Evolutionary conservation across 441 rosid species (phyloP), one percentile per base, ranked within the genome.

Genomic region (Manihot esculenta): DNA sequence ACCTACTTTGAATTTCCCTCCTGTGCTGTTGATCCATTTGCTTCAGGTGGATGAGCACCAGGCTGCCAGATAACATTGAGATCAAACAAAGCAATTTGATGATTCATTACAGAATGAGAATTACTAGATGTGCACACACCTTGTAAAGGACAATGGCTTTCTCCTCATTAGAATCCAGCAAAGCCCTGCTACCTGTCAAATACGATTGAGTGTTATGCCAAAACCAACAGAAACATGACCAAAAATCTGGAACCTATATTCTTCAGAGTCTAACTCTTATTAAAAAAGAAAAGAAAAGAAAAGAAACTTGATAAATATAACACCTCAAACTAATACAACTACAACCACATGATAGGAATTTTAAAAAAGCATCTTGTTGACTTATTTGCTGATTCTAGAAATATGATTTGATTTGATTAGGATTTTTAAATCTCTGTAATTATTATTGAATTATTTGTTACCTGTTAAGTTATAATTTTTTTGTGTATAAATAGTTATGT

Each of bases 111-210:
- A 57, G 51, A 67, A 73, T 55, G 64, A 30, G 68, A 70, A 62
- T 62, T 20, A 71, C 64, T 59, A 47, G 49, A 47, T 33, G 66
- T 7, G 47, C 63, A 68, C 76, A 76, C 61, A 95, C 99, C 81
- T 86, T 82, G 82, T 89, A 93, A 73, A 95, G 90, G 68, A 93
- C 91, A 71, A 95, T 88, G 69, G 99, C 97, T 84, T 88, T 93
- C 83, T 92, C 95, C 73, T 89, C 95, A 21, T 59, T 82, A 64
- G 83, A 67, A 59, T 85, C 86, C 66, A 74, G 72, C 53, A 82
- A 44, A 67, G 82, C 75, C 78, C 76, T 84, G 68, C 71, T 71
- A 44, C 91, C 99, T 94, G 89, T 75, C 65, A 66, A 83, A 76
- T 81, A 60, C 49, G 58, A 58, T 48, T 7, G 33, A 49, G 69